These are phyloP conservation scores for barley (Hordeum vulgare) DNA, from an alignment of 176 grass and related monocot genomes.

Conservation along the genomic window MorexV3_pseudomolecules_assembly NC_058519.1:12787553-12788052, in stretches of 20 bases:
- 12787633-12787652: neutral
- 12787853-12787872: conserved; percentile 86
- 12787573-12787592: neutral
- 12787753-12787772: conserved; percentile 33
- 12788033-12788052: neutral
- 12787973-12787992: no score
- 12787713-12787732: neutral
- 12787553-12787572: neutral
- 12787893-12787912: neutral
- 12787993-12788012: neutral
- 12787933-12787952: neutral
- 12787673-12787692: no score
- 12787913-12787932: no score
- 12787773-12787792: neutral
- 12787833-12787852: conserved; percentile 80
- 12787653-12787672: neutral
- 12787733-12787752: neutral
- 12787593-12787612: neutral
- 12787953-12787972: neutral
- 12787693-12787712: neutral
- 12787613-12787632: no score
- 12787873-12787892: conserved; percentile 96
- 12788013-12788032: neutral
- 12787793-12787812: conserved; percentile 1
- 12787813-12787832: conserved; percentile 38